Base-by-base conservation (phyloP, 192 early-diverging fungal genomes). In the Geranomyces michiganensis region DNA sequence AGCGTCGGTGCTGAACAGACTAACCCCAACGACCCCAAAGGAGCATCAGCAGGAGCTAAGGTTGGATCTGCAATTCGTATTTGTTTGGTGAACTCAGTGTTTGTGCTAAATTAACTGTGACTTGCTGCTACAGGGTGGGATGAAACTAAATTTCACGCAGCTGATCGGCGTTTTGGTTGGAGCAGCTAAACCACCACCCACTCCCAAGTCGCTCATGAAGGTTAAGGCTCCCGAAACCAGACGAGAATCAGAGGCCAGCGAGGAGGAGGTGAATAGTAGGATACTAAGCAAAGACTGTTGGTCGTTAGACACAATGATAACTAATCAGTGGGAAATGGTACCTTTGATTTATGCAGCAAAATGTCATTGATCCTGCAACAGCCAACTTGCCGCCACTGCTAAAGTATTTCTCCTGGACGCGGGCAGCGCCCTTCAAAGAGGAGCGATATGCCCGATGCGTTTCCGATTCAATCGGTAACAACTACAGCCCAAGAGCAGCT, bases 391-490 rank as follows among this genome's bases (percentile, higher is more conserved):
- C 83, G 15, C 79, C 79, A n/a, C 67, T 88, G 0, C 70, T 88
- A 33, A 88, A 88, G 58, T 68, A 76, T 32, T 87, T 86, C 70
- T 88, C 87, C 17, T 85, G 87, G 84, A 88, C 87, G 8, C 65
- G 73, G 0, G 84, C 82, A 1, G 83, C 87, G 6, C 87, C 87
- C 0, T 88, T 82, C 75, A 88, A 88, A 65, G 87, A 88, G 72
- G 85, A 88, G 56, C 56, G 73, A 12, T 75, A 80, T 59, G 60
- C 77, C 56, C 65, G 87, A 44, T 46, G 49, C 36, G 74, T 86
- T 7, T 88, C 86, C 3, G 86, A 88, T 67, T 82, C 86, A n/a
- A 88, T 88, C 58, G 87, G 82, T 13, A 88, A 88, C 68, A 87
- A 87, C 72, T 88, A 82, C 66, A 79, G 71, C 45, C 86, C 86